Percentiles rank a stretch among this genome's conserved stretches.
phyloP scores from a whole-genome alignment of 2,329 filamentous ascomycete species.

The Monosporascus sp. region DNA sequence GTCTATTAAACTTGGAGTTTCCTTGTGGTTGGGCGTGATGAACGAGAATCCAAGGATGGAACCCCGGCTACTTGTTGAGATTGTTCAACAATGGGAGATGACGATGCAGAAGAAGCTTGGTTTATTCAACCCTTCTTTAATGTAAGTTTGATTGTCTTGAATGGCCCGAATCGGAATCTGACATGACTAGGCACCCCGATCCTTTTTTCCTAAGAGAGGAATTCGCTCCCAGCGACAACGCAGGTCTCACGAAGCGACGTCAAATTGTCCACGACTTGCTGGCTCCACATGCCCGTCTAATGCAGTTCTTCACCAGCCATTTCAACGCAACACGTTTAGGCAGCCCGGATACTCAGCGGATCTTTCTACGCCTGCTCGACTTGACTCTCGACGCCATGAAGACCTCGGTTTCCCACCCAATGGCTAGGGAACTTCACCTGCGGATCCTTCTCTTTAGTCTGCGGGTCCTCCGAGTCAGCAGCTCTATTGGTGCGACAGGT shows the following conservation, averaged over 20 bases:
- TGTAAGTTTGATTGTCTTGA: slow-evolving; percentile 35
- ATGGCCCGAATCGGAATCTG: slow-evolving; percentile 17
- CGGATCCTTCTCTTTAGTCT: slow-evolving; percentile 80
- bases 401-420: slow-evolving; percentile 68
- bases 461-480: slow-evolving; percentile 68
- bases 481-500: slow-evolving; percentile 54
- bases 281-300: slow-evolving; percentile 75
- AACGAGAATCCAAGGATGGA: slow-evolving; percentile 91
- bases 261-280: slow-evolving; percentile 77
- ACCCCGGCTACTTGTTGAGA: slow-evolving; percentile 76
- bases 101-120: slow-evolving; percentile 74
- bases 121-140: slow-evolving; percentile 69
- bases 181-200: slow-evolving; percentile 58
- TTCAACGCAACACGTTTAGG: slow-evolving; percentile 90
- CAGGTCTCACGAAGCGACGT: slow-evolving; percentile 66
- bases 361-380: slow-evolving; percentile 77
- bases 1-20: slow-evolving; percentile 91
- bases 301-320: slow-evolving; percentile 90
- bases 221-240: slow-evolving; percentile 84
- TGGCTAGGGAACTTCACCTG: slow-evolving; percentile 88
- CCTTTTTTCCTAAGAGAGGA: slow-evolving; percentile 90
- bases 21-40: slow-evolving; percentile 93
- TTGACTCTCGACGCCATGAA: slow-evolving; percentile 72
- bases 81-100: slow-evolving; percentile 85
- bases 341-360: slow-evolving; percentile 71